These are phyloP conservation scores for Silene vulgaris DNA, from an alignment of 179 eudicot species.

Conservation along the genomic window DNA sequence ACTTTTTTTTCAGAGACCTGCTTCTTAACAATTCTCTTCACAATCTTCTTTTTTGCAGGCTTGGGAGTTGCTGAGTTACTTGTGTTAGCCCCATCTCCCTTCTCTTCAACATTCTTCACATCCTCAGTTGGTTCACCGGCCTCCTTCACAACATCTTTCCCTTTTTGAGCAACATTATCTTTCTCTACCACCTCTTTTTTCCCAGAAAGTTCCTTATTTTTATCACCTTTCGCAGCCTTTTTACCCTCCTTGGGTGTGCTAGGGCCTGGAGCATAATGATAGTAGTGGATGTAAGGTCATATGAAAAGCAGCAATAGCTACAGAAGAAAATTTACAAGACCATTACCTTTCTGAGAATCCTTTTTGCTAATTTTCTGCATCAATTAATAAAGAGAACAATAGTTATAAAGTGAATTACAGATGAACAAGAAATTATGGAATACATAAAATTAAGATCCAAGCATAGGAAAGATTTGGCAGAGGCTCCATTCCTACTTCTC, in stretches of 20 bases:
- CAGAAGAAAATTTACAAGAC: background rate
- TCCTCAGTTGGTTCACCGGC: slow-evolving; percentile 27
- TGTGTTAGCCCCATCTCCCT: slow-evolving; percentile 32
- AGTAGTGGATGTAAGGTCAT: background rate
- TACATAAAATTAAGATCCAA: too few species aligned
- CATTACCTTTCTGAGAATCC: slow-evolving; percentile 56
- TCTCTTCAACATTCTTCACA: slow-evolving; percentile 34
- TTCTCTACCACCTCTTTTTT: slow-evolving; percentile 23
- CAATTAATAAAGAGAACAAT: slow-evolving; percentile 10
- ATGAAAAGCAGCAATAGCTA: slow-evolving; percentile 7
- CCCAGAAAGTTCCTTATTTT: slow-evolving; percentile 35
- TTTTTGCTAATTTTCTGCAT: slow-evolving; percentile 57
- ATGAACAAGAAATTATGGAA: background rate
- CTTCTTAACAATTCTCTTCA: slow-evolving; percentile 61
- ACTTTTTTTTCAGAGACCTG: slow-evolving; percentile 48
- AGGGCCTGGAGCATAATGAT: slow-evolving; percentile 17
- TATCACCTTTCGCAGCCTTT: slow-evolving; percentile 38
- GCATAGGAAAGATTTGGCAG: background rate
- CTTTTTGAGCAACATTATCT: slow-evolving; percentile 33
- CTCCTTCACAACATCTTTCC: slow-evolving; percentile 34
- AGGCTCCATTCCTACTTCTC: too few species aligned
- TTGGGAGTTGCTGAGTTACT: slow-evolving; percentile 30
- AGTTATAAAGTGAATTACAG: background rate
- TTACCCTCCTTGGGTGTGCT: slow-evolving; percentile 39
- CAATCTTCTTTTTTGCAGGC: slow-evolving; percentile 63